Base-by-base conservation (phyloP, 2,329 filamentous ascomycete genomes). In the Nigrospora oryzae region DNA sequence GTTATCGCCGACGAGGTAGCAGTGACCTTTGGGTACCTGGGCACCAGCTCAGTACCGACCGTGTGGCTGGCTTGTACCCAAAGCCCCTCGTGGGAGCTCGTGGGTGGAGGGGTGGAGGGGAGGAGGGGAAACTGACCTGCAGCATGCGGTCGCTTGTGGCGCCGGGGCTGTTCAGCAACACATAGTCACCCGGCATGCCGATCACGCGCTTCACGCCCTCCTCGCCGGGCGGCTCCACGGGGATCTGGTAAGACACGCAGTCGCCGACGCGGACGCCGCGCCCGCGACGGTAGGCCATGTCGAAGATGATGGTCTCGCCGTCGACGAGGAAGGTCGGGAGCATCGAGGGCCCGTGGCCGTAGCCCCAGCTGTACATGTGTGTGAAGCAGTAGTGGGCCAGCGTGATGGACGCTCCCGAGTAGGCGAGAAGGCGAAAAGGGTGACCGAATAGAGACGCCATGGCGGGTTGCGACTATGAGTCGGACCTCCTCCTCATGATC, bases 1-100 rank as follows among this genome's bases (percentile, higher is more conserved):
- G 63, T 97, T 97, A 64, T 98, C 93, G 3, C 93, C 93, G 3
- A 82, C 79, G 7, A 96, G 70, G 80, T 89, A 97, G 57, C 89
- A 94, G 70, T 98, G 93, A 2, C 93, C 93, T 58, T 86, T 73
- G 0, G 93, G 93, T 14, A 98, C 81, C 86, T 94, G 57, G 11
- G n/a, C 23, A 10, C 23, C 23, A 5, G 23, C 7, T 28, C 23
- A 28, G 23, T 28, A 28, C 23, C 5, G 23, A 28, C 23, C 23
- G 5, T 28, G 23, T 28, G 23, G 19, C 19, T 23, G 19, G 23
- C 23, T 28, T 28, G 23, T 28, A 28, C 5, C 23, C 23, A 2
- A 28, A 28, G 23, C 23, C 23, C 23, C 23, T 10, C 23, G 23
- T 28, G 23, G 23, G 23, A 28, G 23, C 8, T 28, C 5, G 23